These are phyloP conservation scores for Corylus heterophylla DNA, from an alignment of 306 rosid species.

Conservation along the genomic window DNA sequence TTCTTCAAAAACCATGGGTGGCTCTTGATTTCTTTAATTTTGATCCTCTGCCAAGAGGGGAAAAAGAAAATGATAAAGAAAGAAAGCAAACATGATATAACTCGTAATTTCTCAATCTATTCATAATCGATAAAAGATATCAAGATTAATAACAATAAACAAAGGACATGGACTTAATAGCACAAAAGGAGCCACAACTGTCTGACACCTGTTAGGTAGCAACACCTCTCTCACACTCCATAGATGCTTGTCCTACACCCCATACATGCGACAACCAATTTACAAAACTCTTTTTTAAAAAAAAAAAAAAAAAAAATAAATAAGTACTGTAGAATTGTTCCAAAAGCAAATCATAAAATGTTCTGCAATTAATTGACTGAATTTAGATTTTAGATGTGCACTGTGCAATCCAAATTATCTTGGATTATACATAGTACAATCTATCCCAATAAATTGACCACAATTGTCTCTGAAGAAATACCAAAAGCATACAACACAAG, in stretches of 20 bases:
- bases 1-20: constrained; percentile 85
- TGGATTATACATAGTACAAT: background rate
- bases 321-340: background rate
- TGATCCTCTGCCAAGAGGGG: constrained; percentile 54
- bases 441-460: background rate
- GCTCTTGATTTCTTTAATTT: constrained; percentile 75
- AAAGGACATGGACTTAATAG: background rate
- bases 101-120: too few relatives aligned
- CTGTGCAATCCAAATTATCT: constrained; percentile 4
- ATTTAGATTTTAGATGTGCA: background rate
- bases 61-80: background rate
- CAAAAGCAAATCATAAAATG: background rate
- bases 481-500: background rate
- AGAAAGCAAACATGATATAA: constrained; percentile 28
- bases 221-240: background rate
- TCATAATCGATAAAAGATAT: background rate
- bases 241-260: background rate
- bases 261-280: background rate
- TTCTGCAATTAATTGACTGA: background rate
- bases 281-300: background rate
- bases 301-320: background rate
- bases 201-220: background rate
- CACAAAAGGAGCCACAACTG: background rate
- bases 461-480: background rate
- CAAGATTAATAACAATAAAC: background rate